Evolutionary conservation across 441 rosid species (phyloP), one percentile per base, ranked within the genome.

Genomic region (Lepidium campestre): DNA sequence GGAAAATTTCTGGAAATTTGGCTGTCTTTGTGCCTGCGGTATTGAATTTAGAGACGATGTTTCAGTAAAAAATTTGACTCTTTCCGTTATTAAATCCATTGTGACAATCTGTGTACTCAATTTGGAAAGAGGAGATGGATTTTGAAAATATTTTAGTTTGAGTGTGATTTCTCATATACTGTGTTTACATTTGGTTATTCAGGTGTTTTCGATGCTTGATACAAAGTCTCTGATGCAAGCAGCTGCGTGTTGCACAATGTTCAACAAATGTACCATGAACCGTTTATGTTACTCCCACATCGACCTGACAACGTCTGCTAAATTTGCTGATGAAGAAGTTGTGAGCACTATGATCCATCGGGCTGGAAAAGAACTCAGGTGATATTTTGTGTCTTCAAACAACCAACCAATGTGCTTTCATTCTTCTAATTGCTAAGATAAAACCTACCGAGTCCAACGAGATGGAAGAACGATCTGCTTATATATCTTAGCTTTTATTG

Each of bases 171-270:
- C 13, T 27, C 5, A 5, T 4, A 27, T 27, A 6, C 32, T 29
- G 32, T 29, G 22, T 1, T n/a, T 7, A 4, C 2, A 10, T 14
- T 34, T n/a, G 22, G 10, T 31, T 53, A 5, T 31, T 53, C 72
- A 89, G 94, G 89, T 91, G 17, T 87, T 91, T 73, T 87, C 94
- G 11, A 78, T 85, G 94, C 89, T 91, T 55, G 96, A 91, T 78
- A 78, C 91, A 0, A 91, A 83, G 75, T 87, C 89, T 77, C 79
- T 89, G 39, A 84, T 90, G 78, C 84, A 86, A 68, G 89, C 85
- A 17, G 85, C 89, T 12, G 96, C 85, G 2, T 75, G 91, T 35
- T 91, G 97, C 80, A 85, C 85, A 4, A 76, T 89, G 92, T 91
- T 91, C 75, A 76, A 77, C 76, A 89, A 76, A 59, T 91, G 91